Conservation (phyloP, 495 filamentous ascomycete genomes). For the Bathelium albidoporum region DNA sequence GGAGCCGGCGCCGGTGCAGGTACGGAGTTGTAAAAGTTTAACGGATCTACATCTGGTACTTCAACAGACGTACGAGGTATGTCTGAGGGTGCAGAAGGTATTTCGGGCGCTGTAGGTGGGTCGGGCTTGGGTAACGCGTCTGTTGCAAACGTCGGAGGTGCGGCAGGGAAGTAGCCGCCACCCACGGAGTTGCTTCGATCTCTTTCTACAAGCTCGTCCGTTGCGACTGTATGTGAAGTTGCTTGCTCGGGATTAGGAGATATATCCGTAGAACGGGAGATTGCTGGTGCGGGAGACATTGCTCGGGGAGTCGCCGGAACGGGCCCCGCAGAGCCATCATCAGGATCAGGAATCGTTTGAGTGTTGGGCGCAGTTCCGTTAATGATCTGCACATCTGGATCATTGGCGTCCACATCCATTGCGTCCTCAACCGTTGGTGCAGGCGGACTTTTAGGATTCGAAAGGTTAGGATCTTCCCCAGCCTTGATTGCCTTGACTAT, state of each 20-base stretch:
- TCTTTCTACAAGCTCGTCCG: neutral
- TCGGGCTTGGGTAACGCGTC: constrained; percentile 9
- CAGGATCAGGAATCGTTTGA: neutral
- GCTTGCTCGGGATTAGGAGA: neutral
- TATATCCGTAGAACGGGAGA: neutral
- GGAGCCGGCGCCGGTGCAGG: constrained; percentile 3
- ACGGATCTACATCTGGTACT: constrained; percentile 14
- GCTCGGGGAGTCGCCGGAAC: neutral
- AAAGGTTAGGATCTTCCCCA: constrained; percentile 83
- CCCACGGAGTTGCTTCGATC: constrained; percentile 29
- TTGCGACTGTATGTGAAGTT: neutral
- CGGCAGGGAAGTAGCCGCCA: constrained; percentile 45
- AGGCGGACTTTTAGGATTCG: constrained; percentile 52
- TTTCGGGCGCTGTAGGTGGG: neutral
- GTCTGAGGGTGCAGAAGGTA: neutral
- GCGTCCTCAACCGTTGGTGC: constrained; percentile 34
- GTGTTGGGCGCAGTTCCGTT: constrained; percentile 22
- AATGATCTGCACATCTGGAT: constrained; percentile 52
- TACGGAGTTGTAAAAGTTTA: constrained; percentile 12
- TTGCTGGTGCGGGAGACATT: neutral
- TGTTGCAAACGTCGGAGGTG: constrained; percentile 31
- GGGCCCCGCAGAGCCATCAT: neutral
- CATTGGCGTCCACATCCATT: constrained; percentile 43
- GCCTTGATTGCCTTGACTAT: constrained; percentile 86
- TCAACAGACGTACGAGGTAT: constrained; percentile 12